A percentile compares a stretch with the other conserved stretches of the same genome.
Conservation (phyloP, 2,329 filamentous ascomycete genomes). For the Colletotrichum spaethianum region DNA sequence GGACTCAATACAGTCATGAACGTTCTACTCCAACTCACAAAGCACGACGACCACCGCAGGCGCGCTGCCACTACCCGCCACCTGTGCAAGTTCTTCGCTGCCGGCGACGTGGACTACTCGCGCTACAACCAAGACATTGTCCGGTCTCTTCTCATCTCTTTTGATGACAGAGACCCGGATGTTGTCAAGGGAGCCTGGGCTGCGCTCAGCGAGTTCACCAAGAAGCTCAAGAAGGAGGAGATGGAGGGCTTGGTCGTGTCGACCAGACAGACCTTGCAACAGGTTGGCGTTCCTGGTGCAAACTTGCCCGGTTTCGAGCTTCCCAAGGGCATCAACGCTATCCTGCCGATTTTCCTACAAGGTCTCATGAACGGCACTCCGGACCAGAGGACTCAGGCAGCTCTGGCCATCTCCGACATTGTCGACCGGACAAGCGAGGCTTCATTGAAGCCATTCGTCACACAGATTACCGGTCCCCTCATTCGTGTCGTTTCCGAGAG, state of each 20-base stretch:
- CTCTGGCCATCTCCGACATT: constrained; percentile 94
- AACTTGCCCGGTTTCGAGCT: constrained; percentile 90
- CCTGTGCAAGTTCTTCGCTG: constrained; percentile 87
- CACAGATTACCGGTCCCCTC: constrained; percentile 95
- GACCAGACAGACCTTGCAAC: constrained; percentile 87
- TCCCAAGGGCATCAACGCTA: constrained; percentile 96
- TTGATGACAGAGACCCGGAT: constrained; percentile 86
- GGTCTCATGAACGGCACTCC: constrained; percentile 96
- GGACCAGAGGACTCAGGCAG: constrained; percentile 92
- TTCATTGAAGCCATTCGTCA: constrained; percentile 93
- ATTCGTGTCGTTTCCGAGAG: constrained; percentile 98
- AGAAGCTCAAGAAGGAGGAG: constrained; percentile 93
- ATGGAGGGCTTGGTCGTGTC: constrained; percentile 95
- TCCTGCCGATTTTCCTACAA: constrained; percentile 96
- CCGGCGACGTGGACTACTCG: constrained; percentile 88
- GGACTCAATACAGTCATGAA: constrained; percentile 97
- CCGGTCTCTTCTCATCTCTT: constrained; percentile 89
- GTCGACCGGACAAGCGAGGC: constrained; percentile 92
- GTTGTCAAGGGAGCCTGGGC: constrained; percentile 94
- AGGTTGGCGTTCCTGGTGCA: constrained; percentile 88
- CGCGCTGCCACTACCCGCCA: constrained; percentile 84
- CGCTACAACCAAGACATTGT: constrained; percentile 97
- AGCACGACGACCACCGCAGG: constrained; percentile 92
- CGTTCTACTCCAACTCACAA: constrained; percentile 87
- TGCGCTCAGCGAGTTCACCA: constrained; percentile 89